Evolutionary conservation across 2,329 filamentous ascomycete species (phyloP).

Genomic region (Xylaria sp.): DNA sequence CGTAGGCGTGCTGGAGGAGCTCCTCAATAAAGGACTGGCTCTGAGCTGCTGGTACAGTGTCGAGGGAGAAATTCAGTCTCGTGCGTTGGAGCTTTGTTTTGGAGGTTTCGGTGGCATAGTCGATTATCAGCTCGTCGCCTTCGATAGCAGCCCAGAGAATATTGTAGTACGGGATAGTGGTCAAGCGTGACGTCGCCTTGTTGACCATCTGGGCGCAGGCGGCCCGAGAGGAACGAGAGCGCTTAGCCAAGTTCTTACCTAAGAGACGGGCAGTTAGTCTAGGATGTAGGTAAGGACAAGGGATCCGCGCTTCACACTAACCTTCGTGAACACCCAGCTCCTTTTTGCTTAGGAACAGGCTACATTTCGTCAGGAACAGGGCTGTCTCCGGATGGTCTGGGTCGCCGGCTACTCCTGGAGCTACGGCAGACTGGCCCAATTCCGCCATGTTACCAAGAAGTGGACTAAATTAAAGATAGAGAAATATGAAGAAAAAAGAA

Average conservation of each 20-base stretch:
- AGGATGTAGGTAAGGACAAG: not conserved
- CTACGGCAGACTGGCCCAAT: not conserved
- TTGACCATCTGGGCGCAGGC: constrained; percentile 34
- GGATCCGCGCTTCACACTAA: constrained; percentile 2
- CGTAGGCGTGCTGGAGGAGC: constrained; percentile 77
- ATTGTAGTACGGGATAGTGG: constrained; percentile 79
- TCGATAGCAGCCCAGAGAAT: constrained; percentile 82
- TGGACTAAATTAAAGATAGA: not conserved
- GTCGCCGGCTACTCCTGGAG: not conserved
- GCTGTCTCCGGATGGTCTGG: not conserved
- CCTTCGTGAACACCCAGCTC: constrained; percentile 25
- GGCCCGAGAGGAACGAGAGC: constrained; percentile 9
- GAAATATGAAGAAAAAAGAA: constrained; percentile 4
- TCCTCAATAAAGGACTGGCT: constrained; percentile 70
- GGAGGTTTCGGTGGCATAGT: constrained; percentile 73
- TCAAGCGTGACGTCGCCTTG: constrained; percentile 36
- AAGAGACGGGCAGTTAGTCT: constrained; percentile 13
- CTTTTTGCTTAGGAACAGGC: constrained; percentile 16
- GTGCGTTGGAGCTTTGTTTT: constrained; percentile 70
- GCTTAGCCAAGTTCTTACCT: constrained; percentile 44
- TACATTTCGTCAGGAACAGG: constrained; percentile 25
- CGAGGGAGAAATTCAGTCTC: constrained; percentile 70
- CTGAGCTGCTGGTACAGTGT: constrained; percentile 54
- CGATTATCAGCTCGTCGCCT: constrained; percentile 71
- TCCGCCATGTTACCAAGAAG: constrained; percentile 24